These are phyloP conservation scores for Podosphaera fusca DNA, from an alignment of 2,329 filamentous ascomycete genomes.

Conservation along the genomic window DNA sequence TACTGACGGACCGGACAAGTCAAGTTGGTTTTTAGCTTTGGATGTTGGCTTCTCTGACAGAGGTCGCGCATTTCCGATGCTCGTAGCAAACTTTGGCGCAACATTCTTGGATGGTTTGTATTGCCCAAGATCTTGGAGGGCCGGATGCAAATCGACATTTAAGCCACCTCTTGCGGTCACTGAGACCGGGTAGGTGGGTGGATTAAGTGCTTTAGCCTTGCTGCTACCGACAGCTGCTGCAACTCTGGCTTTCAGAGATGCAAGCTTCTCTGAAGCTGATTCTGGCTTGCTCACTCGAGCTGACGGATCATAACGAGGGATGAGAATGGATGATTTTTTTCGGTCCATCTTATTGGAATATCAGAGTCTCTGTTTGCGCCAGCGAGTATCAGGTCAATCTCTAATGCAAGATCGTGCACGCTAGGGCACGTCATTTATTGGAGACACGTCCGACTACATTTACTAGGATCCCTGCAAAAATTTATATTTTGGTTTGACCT, in stretches of 20 bases:
- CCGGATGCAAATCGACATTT: constrained; percentile 31
- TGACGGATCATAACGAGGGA: constrained; percentile 29
- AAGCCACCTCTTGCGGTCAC: constrained; percentile 20
- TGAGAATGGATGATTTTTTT: constrained; percentile 25
- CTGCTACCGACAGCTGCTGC: constrained; percentile 43
- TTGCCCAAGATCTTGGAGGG: constrained; percentile 34
- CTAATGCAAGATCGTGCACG: neutral
- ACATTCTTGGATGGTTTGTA: constrained; percentile 21
- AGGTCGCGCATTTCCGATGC: constrained; percentile 18
- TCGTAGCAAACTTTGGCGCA: constrained; percentile 18
- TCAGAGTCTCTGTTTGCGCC: constrained; percentile 1
- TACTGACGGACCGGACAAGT: constrained; percentile 31
- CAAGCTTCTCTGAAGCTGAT: constrained; percentile 41
- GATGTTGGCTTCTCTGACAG: constrained; percentile 20
- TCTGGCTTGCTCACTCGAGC: constrained; percentile 32
- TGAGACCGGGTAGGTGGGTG: constrained; percentile 17
- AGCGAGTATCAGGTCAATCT: neutral
- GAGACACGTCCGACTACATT: no score
- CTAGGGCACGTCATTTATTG: no score
- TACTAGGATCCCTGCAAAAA: no score
- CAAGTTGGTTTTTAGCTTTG: constrained; percentile 26
- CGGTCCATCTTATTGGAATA: constrained; percentile 25
- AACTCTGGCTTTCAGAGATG: constrained; percentile 58
- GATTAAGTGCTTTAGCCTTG: constrained; percentile 22
- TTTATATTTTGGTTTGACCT: no score